Evolutionary conservation across 2,329 filamentous ascomycete species (phyloP).

Genomic region (Acrodontium crateriforme): DNA sequence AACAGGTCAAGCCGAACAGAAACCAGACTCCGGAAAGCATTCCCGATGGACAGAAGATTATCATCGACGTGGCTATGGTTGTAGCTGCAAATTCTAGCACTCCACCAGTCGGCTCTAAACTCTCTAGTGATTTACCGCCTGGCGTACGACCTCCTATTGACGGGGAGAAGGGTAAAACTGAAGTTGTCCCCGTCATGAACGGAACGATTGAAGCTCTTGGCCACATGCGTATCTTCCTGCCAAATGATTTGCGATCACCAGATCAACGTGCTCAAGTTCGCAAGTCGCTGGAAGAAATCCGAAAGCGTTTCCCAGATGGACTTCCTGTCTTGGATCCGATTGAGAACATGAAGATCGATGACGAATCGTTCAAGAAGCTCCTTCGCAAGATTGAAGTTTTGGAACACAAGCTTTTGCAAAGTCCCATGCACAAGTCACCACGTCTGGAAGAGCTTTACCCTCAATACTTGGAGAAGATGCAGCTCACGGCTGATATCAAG

Average conservation of each 20-base stretch:
- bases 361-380: conserved; percentile 86
- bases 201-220: conserved; percentile 75
- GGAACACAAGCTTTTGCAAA: conserved; percentile 75
- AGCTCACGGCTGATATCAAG: conserved; percentile 66
- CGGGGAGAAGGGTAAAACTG: conserved; percentile 56
- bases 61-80: conserved; percentile 68
- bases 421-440: conserved; percentile 83
- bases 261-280: conserved; percentile 56
- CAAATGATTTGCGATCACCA: conserved; percentile 55
- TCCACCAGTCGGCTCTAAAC: conserved; percentile 14
- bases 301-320: conserved; percentile 62
- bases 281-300: conserved; percentile 61
- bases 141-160: conserved; percentile 46
- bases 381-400: conserved; percentile 91
- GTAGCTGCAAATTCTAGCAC: conserved; percentile 45
- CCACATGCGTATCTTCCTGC: conserved; percentile 70
- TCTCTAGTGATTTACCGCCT: conserved; percentile 43
- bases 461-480: conserved; percentile 71
- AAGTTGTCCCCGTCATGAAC: conserved; percentile 74
- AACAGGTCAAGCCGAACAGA: conserved; percentile 45
- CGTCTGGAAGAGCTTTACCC: conserved; percentile 73
- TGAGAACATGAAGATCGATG: conserved; percentile 88
- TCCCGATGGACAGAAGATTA: conserved; percentile 59
- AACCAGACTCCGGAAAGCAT: conserved; percentile 52
- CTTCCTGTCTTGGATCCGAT: conserved; percentile 81